Base-by-base conservation (phyloP, 192 early-diverging fungal genomes). In the Rhizoclosmatium globosum region DNA sequence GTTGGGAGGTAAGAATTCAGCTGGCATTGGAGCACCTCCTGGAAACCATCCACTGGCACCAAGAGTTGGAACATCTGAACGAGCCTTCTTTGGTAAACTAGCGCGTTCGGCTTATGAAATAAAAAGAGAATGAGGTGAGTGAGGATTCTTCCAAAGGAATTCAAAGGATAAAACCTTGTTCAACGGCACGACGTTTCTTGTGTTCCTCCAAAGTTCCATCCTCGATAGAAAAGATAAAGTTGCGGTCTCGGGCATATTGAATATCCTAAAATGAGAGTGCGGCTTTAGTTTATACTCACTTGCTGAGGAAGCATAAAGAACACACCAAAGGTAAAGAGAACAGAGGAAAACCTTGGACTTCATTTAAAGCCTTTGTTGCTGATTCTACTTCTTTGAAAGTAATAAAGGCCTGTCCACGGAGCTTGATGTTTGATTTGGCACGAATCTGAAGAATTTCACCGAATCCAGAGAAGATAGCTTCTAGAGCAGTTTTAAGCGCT, bases 381-480 rank as follows among this genome's bases (percentile, higher is more conserved):
- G 85, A 75, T 60, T 95, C 95, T 43, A 83, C 74, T 38, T 91
- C 82, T 71, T 91, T 88, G 81, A 94, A 98, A 0, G 91, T 91
- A 1, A 99, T 87, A 85, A 97, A 99, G 0, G 97, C 98, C 80
- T 99, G 98, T 19, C 98, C 98, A 71, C 95, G 90, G 89, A 95
- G 92, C 68, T 90, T 86, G 71, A 98, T 88, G 84, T 94, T 93
- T 73, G 82, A 78, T 69, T 94, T 95, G 7, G 92, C 92, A 17
- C 91, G 85, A 11, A 98, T 90, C 61, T 98, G 93, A 1, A 96
- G 68, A 11, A 99, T 88, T 47, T 93, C 82, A 41, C 98, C 98
- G 76, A 92, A 97, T 38, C 90, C 88, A 59, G 92, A 90, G 72
- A 97, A 99, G 56, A 98, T 79, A 23, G 92, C 88, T 41, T 85